Evolutionary conservation across 306 rosid species (phyloP), one percentile per base, ranked within the genome.

Genomic region (Bauhinia variegata): DNA sequence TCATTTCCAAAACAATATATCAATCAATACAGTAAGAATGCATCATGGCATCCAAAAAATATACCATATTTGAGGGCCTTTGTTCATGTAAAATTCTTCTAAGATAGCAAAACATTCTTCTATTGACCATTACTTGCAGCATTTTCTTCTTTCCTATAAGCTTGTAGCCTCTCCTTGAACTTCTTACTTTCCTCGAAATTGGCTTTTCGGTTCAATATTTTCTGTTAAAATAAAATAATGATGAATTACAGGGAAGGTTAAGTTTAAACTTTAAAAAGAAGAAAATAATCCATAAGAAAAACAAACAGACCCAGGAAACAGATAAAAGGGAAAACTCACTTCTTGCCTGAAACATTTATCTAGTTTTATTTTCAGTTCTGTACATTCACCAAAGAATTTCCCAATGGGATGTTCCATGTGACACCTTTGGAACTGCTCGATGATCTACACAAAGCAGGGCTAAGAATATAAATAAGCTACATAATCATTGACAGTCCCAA

Each of bases 301-400:
- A 63, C 23, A 49, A n/a, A 8, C 41, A 34, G 39, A 72, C 6
- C 48, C 19, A 33, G 54, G 28, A 8, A 42, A 18, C 28, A 2
- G 6, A 8, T n/a, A 15, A 47, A 16, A 12, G 8, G 3, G 48
- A 66, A 61, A 50, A 53, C 89, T 84, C 72, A 89, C 98, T 77
- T 92, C 98, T 75, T 84, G 77, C 71, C 96, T 82, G 65, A 92
- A 92, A 73, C 98, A 92, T 38, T 86, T 93, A 79, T 89, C 98
- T 67, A 89, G 85, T 88, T 89, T 87, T 65, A 89, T 83, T 74
- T 92, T 92, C 65, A 92, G 80, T 81, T 87, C 83, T 41, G 98
- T 92, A 78, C 98, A 92, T 79, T 89, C 82, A 57, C 96, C 98
- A 31, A 86, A 84, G 74, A 92, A 89, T 74, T 92, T 92, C 42